Conservation (phyloP, 2,329 filamentous ascomycete genomes). For the Claviceps sp. region DNA sequence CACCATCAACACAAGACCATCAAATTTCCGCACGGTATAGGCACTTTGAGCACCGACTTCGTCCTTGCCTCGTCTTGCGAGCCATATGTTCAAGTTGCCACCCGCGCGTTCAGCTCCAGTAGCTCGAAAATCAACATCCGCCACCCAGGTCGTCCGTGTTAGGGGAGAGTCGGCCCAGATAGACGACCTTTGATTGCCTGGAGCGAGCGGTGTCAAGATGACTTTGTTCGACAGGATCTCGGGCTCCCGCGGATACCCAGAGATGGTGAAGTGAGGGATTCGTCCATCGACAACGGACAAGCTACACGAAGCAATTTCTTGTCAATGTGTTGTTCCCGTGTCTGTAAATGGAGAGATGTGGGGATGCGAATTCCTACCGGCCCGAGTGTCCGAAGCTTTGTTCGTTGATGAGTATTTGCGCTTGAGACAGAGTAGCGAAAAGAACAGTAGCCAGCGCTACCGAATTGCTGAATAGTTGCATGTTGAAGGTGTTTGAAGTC, state of each 20-base stretch:
- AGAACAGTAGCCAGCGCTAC: slow-evolving; percentile 29
- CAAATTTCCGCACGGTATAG: slow-evolving; percentile 74
- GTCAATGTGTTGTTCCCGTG: neutral
- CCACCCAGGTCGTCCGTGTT: slow-evolving; percentile 58
- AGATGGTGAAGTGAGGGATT: slow-evolving; percentile 41
- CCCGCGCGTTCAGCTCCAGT: slow-evolving; percentile 73
- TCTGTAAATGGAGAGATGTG: neutral
- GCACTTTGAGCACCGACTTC: slow-evolving; percentile 61
- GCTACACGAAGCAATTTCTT: neutral
- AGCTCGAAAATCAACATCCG: slow-evolving; percentile 77
- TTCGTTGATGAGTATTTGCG: slow-evolving; percentile 56
- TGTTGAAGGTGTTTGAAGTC: neutral
- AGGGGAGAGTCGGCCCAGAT: slow-evolving; percentile 61
- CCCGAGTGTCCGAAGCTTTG: slow-evolving; percentile 65
- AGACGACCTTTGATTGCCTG: slow-evolving; percentile 72
- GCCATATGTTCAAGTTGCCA: slow-evolving; percentile 92
- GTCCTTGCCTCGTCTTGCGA: slow-evolving; percentile 54
- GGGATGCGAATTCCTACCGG: slow-evolving; percentile 30
- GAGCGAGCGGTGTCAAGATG: slow-evolving; percentile 78
- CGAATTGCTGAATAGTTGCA: slow-evolving; percentile 4
- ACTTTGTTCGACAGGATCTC: slow-evolving; percentile 76
- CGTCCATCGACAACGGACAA: slow-evolving; percentile 14
- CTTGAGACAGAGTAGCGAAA: slow-evolving; percentile 37
- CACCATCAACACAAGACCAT: slow-evolving; percentile 77
- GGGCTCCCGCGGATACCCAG: slow-evolving; percentile 40